Evolutionary conservation across 1,139 yeast genomes (phyloP).

Genomic region (Candida albicans): DNA sequence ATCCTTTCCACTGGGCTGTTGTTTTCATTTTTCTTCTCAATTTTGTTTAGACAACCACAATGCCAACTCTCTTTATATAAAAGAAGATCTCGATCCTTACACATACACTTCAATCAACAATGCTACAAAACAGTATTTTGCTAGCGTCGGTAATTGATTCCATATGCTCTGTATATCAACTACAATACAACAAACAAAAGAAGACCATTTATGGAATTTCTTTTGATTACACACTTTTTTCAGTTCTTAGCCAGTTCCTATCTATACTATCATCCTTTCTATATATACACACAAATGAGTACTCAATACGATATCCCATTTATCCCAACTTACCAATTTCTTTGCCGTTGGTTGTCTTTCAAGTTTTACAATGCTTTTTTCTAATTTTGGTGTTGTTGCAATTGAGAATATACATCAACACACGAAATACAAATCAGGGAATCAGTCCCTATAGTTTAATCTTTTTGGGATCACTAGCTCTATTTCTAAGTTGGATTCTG

Average conservation of each 20-base stretch:
- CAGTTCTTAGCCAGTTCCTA: slow-evolving; percentile 14
- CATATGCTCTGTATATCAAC: slow-evolving; percentile 14
- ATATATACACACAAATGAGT: slow-evolving; percentile 18
- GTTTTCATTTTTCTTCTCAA: slow-evolving; percentile 1
- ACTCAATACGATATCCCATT: slow-evolving; percentile 13
- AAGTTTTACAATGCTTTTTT: slow-evolving; percentile 17
- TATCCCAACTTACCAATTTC: slow-evolving; percentile 18
- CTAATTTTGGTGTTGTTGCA: slow-evolving; percentile 8
- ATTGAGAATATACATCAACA: slow-evolving; percentile 16
- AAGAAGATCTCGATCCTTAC: no score
- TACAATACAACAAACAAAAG: slow-evolving; percentile 19
- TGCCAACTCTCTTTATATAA: no score
- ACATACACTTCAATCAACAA: neutral
- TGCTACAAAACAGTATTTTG: slow-evolving; percentile 1
- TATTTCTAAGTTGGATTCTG: slow-evolving; percentile 10
- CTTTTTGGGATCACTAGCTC: slow-evolving; percentile 11
- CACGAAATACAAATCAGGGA: slow-evolving; percentile 26
- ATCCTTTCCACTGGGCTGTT: neutral
- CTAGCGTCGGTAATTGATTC: neutral
- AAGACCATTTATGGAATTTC: slow-evolving; percentile 31
- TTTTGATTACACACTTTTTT: slow-evolving; percentile 23
- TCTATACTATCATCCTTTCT: slow-evolving; percentile 16
- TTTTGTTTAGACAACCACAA: neutral
- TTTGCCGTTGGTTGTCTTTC: slow-evolving; percentile 13
- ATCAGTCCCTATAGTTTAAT: slow-evolving; percentile 18